phyloP scores from a whole-genome alignment of 352 stramenopile genomes.

The Phytophthora sp. region DNA sequence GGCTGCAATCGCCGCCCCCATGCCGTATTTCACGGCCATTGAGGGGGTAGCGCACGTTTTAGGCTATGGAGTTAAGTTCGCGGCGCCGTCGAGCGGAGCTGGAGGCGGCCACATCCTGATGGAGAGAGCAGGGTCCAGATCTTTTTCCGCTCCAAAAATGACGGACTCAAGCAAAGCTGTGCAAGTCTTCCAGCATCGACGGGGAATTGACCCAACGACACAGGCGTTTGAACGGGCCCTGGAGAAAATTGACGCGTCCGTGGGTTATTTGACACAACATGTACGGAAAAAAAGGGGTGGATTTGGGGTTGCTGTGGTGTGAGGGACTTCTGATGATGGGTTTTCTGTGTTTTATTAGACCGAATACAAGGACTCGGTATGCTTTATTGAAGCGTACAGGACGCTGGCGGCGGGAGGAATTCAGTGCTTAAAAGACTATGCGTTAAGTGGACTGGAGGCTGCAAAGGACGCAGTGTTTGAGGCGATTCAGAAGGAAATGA shows the following conservation, averaged over 20 bases:
- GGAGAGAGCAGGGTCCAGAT: conserved; percentile 13
- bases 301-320: conserved; percentile 3
- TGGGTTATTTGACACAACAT: conserved; percentile 71
- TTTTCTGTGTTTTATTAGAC: conserved; percentile 41
- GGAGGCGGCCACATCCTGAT: conserved; percentile 17
- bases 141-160: background rate
- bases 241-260: conserved; percentile 69
- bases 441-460: conserved; percentile 65
- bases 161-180: conserved; percentile 43
- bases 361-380: conserved; percentile 72
- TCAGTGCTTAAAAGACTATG: conserved; percentile 76
- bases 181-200: conserved; percentile 81
- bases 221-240: conserved; percentile 63
- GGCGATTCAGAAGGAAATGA: conserved; percentile 45
- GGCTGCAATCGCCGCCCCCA: conserved; percentile 60
- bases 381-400: conserved; percentile 78
- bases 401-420: conserved; percentile 68
- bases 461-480: conserved; percentile 73
- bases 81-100: conserved; percentile 36
- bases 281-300: conserved; percentile 39
- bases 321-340: no score
- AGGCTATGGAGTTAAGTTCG: conserved; percentile 77
- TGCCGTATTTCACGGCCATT: conserved; percentile 81
- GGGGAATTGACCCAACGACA: conserved; percentile 74
- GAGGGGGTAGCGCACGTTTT: conserved; percentile 58